Evolutionary conservation across 176 grass and related monocot species (phyloP), one percentile per base, ranked within the genome.

Genomic region (Oryza officinalis): DNA sequence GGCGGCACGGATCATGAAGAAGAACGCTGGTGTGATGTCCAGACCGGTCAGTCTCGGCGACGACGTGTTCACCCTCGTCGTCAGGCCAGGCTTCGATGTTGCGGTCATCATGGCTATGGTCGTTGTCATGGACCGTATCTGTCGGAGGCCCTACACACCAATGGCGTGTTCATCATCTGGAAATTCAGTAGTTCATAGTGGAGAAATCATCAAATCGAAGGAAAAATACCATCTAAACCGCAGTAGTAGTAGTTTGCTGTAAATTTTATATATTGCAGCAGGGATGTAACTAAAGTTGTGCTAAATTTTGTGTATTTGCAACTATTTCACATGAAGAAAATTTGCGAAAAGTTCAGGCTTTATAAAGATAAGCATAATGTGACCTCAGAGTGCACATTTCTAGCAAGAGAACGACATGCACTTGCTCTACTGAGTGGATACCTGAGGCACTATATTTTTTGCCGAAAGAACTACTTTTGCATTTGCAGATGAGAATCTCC

Each of bases 101-200:
- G 64, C 85, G 3, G 83, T 87, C 15, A 33, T 96, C 76, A 96
- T 99, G 96, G 96, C 96, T 0, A 77, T 96, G 28, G 76, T 99
- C 3, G 89, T 99, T 4, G 81, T 96, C 67, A 94, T 99, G 93
- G 96, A 99, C 69, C 80, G 96, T 57, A 96, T 94, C 32, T 95
- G 91, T 45, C 88, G 40, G 65, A 88, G 5, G 47, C 80, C 71
- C 4, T 85, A 80, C 84, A 63, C 76, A 27, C 89, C 86, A 4
- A 46, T 88, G 74, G 87, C 87, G 13, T 91, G 95, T 20, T 91
- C 59, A 11, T 12, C 1, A 27, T 12, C 1, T 1, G 4, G 10
- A 10, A 63, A 37, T 26, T 18, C 47, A 15, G 52, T 68, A 2
- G 27, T 68, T 35, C 63, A 40, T 5, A 57, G 27, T 32, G 44